Base-by-base conservation (phyloP, 2,329 filamentous ascomycete species). In the Fusarium lateritium region DNA sequence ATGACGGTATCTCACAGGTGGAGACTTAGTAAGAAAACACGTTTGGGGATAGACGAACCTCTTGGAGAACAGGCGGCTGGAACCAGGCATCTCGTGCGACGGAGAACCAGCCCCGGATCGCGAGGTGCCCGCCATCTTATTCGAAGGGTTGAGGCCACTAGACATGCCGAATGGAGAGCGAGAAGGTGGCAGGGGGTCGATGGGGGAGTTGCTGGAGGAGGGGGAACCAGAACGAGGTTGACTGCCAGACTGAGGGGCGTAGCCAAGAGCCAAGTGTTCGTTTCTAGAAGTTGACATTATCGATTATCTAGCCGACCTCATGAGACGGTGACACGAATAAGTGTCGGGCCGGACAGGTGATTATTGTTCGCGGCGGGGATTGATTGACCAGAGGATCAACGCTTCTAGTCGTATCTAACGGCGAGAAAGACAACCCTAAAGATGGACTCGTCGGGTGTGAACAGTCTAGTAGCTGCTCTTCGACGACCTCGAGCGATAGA, bases 101-200 rank as follows among this genome's bases (percentile, higher is more conserved):
- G 96, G 96, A 86, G 96, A 99, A 79, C 94, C 94, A 84, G 94
- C 90, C 85, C 94, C 94, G 77, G 95, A 92, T 83, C 95, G 88
- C 76, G 88, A 80, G 74, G 81, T 84, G 71, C 83, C 83, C 67
- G 85, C 81, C 85, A 91, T 89, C 77, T 89, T 89, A 75, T 82
- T 81, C 62, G 83, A 80, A 63, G 85, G 81, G 65, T 83, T 90
- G 73, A 93, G 81, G 62, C 88, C 85, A 74, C 88, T 88, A 47
- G 91, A 84, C 67, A 92, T 83, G 62, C 89, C 90, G 77, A 95
- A 92, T 22, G 93, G 89, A 70, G 93, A 91, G 81, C 94, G 90
- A 72, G 90, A 82, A 62, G 83, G 76, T 74, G 85, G 86, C 75
- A 88, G 85, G 67, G 91, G 83, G 75, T 97, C 94, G 76, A 91